These are phyloP conservation scores for Aureobasidium sp. DNA, from an alignment of 2,329 filamentous ascomycete genomes.

Conservation along the genomic window DNA sequence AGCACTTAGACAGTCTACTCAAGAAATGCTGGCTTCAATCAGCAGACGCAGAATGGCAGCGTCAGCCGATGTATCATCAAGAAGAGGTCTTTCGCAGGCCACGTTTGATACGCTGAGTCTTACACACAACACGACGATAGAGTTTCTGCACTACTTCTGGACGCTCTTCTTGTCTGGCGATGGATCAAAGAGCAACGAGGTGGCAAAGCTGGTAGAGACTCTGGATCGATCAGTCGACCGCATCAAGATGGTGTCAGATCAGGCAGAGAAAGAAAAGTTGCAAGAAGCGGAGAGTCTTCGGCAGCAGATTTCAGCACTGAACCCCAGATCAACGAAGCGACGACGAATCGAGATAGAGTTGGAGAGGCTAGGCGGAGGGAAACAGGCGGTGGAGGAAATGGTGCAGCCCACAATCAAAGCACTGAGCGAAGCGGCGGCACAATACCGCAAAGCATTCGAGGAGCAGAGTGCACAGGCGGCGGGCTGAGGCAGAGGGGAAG, in stretches of 20 bases:
- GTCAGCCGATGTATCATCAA: conserved; percentile 19
- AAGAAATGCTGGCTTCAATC: conserved; percentile 60
- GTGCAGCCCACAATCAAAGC: conserved; percentile 68
- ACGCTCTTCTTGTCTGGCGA: conserved; percentile 84
- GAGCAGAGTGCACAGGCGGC: conserved; percentile 39
- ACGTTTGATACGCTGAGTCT: conserved; percentile 58
- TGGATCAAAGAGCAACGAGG: conserved; percentile 65
- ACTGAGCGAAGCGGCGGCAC: conserved; percentile 60
- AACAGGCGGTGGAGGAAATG: conserved; percentile 66
- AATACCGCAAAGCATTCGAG: conserved; percentile 64
- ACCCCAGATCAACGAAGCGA: conserved; percentile 66
- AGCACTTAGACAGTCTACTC: conserved; percentile 57
- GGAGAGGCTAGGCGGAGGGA: conserved; percentile 65
- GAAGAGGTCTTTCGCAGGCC: conserved; percentile 31
- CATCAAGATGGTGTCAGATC: conserved; percentile 70
- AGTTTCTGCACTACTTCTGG: conserved; percentile 99
- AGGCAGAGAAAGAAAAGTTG: conserved; percentile 69
- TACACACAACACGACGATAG: conserved; percentile 86
- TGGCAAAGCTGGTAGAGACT: conserved; percentile 75
- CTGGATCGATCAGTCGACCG: conserved; percentile 69
- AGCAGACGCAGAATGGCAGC: conserved; percentile 37
- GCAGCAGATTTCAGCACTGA: conserved; percentile 63
- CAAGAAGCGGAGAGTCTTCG: conserved; percentile 60
- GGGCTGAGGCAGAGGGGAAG: neutral
- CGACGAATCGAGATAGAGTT: conserved; percentile 55